phyloP scores from a whole-genome alignment of 2,329 filamentous ascomycete genomes.

The Hypomyces perniciosus region DNA sequence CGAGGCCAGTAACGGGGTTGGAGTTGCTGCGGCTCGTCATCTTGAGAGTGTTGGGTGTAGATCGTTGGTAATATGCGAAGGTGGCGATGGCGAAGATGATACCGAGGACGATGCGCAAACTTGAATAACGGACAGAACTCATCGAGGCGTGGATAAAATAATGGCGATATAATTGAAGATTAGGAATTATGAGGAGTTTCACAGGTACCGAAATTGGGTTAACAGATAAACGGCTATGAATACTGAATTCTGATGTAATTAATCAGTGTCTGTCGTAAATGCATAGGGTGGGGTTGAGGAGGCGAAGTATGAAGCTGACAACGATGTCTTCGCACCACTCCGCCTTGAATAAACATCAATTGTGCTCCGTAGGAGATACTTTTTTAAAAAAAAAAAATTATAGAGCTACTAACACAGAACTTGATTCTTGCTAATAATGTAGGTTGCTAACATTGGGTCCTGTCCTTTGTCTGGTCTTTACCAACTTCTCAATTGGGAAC shows the following conservation, averaged over 20 bases:
- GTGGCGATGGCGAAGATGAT: constrained; percentile 18
- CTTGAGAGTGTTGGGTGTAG: constrained; percentile 14
- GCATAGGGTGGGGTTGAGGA: not conserved
- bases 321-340: not conserved
- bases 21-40: constrained; percentile 13
- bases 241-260: too few relatives aligned
- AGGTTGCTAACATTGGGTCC: too few relatives aligned
- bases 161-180: not conserved
- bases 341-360: too few relatives aligned
- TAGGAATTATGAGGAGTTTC: not conserved
- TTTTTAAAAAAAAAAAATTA: too few relatives aligned
- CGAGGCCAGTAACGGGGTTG: constrained; percentile 21
- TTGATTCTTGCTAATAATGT: too few relatives aligned
- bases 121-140: not conserved
- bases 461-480: too few relatives aligned
- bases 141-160: not conserved
- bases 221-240: too few relatives aligned
- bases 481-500: too few relatives aligned
- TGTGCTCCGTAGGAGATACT: too few relatives aligned
- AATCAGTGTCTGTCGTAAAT: not conserved
- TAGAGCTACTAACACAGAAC: too few relatives aligned
- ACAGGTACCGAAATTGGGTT: too few relatives aligned
- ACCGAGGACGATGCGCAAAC: constrained; percentile 5
- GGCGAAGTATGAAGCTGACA: not conserved
- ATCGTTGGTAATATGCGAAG: constrained; percentile 12